Percentiles rank a stretch among this genome's conserved stretches.
Conservation (phyloP, 2,329 filamentous ascomycete genomes). For the Acrocalymma vagum region DNA sequence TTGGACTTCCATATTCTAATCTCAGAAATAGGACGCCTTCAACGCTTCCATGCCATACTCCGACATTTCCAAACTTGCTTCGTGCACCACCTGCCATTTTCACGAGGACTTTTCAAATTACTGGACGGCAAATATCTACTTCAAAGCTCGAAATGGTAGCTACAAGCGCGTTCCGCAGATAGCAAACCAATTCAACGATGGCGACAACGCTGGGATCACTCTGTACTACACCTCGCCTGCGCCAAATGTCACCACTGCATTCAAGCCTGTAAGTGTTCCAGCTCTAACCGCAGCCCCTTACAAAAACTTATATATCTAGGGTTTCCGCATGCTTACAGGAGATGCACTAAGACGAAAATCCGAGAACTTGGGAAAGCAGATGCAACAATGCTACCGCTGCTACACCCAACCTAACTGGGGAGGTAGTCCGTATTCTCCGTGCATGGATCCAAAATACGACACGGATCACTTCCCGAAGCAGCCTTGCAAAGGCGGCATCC, state of each 20-base stretch:
- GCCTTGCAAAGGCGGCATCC: slow-evolving; percentile 53
- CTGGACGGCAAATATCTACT: slow-evolving; percentile 26
- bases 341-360: slow-evolving; percentile 23
- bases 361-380: slow-evolving; percentile 23
- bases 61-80: slow-evolving; percentile 22
- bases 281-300: neutral
- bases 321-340: slow-evolving; percentile 31
- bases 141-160: slow-evolving; percentile 21
- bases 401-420: slow-evolving; percentile 23
- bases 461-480: slow-evolving; percentile 46
- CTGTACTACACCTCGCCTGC: slow-evolving; percentile 26
- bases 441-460: slow-evolving; percentile 33
- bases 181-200: slow-evolving; percentile 30
- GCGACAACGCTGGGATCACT: slow-evolving; percentile 26
- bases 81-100: slow-evolving; percentile 29
- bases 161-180: slow-evolving; percentile 23
- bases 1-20: neutral
- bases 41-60: slow-evolving; percentile 18
- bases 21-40: slow-evolving; percentile 21
- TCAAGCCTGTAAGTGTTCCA: slow-evolving; percentile 19
- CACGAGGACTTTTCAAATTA: slow-evolving; percentile 20
- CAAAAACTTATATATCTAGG: slow-evolving; percentile 8
- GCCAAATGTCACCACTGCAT: slow-evolving; percentile 24
- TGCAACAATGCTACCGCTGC: slow-evolving; percentile 29
- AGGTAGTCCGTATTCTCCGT: slow-evolving; percentile 24